Base-by-base conservation (phyloP, 345 rosid species). In the Acer campestre region DNA sequence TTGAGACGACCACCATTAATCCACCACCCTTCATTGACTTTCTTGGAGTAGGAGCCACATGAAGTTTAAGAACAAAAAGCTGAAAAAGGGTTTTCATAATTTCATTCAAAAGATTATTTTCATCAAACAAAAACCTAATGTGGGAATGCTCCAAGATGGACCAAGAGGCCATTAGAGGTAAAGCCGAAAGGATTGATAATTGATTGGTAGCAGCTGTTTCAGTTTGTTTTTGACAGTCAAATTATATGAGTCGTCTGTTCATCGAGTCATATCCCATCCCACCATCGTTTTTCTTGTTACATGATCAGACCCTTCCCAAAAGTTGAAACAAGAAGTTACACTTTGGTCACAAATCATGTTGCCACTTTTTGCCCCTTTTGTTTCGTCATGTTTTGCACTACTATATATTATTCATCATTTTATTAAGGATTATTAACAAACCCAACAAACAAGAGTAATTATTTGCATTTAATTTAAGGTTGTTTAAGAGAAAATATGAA, bases 41-140 rank as follows among this genome's bases (percentile, higher is more conserved):
- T 80, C 93, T 91, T 73, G 96, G 96, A 75, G 91, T 91, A 55
- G 96, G 96, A 85, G 90, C 90, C 84, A 88, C 84, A 59, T 88
- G 85, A 87, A 82, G 73, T 53, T 68, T 4, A n/a, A 17, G 18
- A 70, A 42, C 8, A 53, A 53, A 62, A 67, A 48, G 79, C 73
- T 73, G 77, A 48, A 80, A 80, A 67, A 6, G 61, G 5, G 46
- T 7, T 42, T 42, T 42, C 38, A 35, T 35, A 35, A 35, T 55
- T 67, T 70, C 17, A 44, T 20, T 16, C 18, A 61, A 20, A 27
- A 29, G 31, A 71, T 42, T 35, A 4, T 35, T 35, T 66, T 67
- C 77, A 75, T 82, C 59, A 79, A 46, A 35, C 58, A 23, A 56
- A 31, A 8, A 69, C 78, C 70, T 67, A 79, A 76, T 80, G 73